These are phyloP conservation scores for Umbelopsis vinacea DNA, from an alignment of 192 early-diverging fungal species.

Conservation along the genomic window DNA sequence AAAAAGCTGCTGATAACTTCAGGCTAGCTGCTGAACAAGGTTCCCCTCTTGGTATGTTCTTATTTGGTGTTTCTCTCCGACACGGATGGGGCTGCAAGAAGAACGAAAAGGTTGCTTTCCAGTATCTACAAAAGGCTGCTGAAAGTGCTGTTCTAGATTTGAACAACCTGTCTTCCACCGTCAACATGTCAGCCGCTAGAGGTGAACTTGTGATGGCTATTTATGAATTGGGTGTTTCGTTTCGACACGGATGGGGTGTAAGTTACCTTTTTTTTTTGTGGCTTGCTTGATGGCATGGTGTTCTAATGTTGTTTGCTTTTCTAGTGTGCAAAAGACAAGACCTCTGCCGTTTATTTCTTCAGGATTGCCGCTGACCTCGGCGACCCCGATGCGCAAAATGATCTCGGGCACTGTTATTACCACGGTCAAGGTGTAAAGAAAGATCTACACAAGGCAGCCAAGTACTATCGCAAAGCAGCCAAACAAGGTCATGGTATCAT, in stretches of 20 bases:
- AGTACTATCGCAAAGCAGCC: constrained; percentile 78
- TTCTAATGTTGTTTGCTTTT: background rate
- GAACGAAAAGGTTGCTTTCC: constrained; percentile 70
- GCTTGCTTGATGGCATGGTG: background rate
- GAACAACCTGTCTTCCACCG: constrained; percentile 44
- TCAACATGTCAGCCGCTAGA: constrained; percentile 59
- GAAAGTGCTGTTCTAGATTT: constrained; percentile 71
- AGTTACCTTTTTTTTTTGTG: background rate
- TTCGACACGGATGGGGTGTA: constrained; percentile 84
- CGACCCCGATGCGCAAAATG: constrained; percentile 78
- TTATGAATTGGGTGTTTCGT: constrained; percentile 81
- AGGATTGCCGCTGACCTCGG: constrained; percentile 81
- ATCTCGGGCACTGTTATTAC: constrained; percentile 72
- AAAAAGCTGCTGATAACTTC: constrained; percentile 75
- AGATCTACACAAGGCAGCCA: constrained; percentile 72
- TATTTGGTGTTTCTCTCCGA: constrained; percentile 77
- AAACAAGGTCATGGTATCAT: constrained; percentile 73
- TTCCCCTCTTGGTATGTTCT: constrained; percentile 75
- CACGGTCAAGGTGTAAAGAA: constrained; percentile 77
- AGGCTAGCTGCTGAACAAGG: constrained; percentile 68
- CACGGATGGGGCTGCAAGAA: constrained; percentile 81
- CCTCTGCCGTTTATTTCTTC: constrained; percentile 78
- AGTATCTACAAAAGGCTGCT: constrained; percentile 75
- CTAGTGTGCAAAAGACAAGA: constrained; percentile 63
- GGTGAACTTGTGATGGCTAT: constrained; percentile 81